These are phyloP conservation scores for Kazachstania sp. DNA, from an alignment of 1,139 yeast species.

Conservation along the genomic window DNA sequence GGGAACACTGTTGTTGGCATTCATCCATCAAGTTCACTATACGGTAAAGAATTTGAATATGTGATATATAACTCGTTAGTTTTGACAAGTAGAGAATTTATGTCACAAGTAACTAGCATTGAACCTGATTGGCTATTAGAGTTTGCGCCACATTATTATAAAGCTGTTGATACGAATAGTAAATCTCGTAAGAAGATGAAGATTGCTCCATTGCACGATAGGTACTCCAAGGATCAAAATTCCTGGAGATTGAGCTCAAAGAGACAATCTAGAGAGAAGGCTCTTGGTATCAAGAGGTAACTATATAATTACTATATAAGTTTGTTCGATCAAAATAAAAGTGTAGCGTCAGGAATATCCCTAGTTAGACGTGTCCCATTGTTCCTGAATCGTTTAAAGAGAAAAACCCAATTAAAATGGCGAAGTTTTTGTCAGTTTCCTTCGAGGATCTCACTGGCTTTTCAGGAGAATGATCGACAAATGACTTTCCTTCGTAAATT, in stretches of 20 bases:
- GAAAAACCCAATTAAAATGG: no score
- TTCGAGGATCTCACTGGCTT: no score
- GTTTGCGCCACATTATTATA: constrained; percentile 81
- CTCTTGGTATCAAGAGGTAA: constrained; percentile 21
- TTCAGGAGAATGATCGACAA: no score
- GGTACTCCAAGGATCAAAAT: constrained; percentile 43
- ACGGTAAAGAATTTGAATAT: constrained; percentile 65
- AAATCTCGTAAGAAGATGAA: constrained; percentile 38
- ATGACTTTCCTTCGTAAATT: no score
- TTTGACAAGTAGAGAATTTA: constrained; percentile 78
- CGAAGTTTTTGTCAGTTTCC: no score
- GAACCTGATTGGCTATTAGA: constrained; percentile 82
- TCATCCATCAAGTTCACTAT: constrained; percentile 83
- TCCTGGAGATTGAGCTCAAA: constrained; percentile 47
- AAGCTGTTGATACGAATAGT: constrained; percentile 40
- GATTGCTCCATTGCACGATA: constrained; percentile 56
- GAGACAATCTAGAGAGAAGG: constrained; percentile 28
- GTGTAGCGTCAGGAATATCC: no score
- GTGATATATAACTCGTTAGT: constrained; percentile 79
- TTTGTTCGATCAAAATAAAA: background rate
- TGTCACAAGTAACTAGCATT: constrained; percentile 77
- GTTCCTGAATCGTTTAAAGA: no score
- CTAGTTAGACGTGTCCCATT: no score
- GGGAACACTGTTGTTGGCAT: constrained; percentile 73
- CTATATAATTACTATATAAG: background rate